Base-by-base conservation (phyloP, 371 early-diverging fungal genomes). In the Amoeboradix gromovi region DNA sequence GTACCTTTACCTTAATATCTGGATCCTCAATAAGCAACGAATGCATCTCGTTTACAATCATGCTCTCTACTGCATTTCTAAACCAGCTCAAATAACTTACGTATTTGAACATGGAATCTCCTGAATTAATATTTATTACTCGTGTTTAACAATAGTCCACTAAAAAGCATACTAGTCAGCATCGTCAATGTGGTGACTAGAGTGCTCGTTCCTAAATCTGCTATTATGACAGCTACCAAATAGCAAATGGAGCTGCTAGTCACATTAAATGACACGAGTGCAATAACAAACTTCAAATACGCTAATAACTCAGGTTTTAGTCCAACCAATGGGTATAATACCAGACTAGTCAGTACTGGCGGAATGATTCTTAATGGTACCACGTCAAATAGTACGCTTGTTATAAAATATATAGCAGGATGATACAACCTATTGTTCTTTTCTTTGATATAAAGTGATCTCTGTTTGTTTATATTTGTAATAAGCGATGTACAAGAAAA, bases 161-260 rank as follows among this genome's bases (percentile, higher is more conserved):
- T 87, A 79, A 91, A 91, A 48, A 92, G 73, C 86, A 94, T 89
- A 30, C 85, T 84, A 74, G 91, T 90, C 29, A 94, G 78, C 77
- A 91, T 86, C 29, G 85, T 78, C 70, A 94, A 80, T 27, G 83
- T 83, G 27, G 83, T 82, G 66, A 89, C 74, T 66, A 94, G 75
- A 72, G 84, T 88, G 0, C 91, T 87, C 67, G 91, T 83, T 0
- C 87, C 86, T 0, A 86, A 73, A 70, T 88, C 86, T 70, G 79
- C 78, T 32, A 88, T 80, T 31, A 86, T 89, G 69, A 91, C 82
- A 29, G 84, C 82, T 30, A 92, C 72, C 5, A 48, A 48, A 22
- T 12, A 48, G 74, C 90, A 90, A 12, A 87, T 76, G 30, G 85
- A 81, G 1, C 90, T 89, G 0, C 87, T 83, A 0, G 89, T 85